These are phyloP conservation scores for Cordyceps fumosorosea DNA, from an alignment of 2,329 filamentous ascomycete genomes.

Conservation along the genomic window DNA sequence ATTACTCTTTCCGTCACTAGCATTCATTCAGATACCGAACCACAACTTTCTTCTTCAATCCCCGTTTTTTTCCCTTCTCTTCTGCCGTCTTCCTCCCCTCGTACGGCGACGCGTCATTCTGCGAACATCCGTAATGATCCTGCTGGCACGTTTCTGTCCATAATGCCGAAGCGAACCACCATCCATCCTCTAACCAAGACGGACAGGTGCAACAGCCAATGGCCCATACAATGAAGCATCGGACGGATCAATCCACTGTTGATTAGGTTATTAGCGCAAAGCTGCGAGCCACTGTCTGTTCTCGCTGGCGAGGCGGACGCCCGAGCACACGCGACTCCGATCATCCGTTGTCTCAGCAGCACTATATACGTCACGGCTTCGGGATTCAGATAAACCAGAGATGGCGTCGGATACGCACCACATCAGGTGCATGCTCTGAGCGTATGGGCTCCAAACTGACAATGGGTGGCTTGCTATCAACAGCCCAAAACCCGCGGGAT, in stretches of 20 bases:
- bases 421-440: neutral
- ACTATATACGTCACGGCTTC: neutral
- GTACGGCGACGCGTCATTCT: neutral
- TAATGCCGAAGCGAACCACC: neutral
- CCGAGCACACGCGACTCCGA: conserved; percentile 6
- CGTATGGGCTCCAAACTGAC: neutral
- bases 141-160: neutral
- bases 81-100: neutral
- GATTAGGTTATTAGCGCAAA: neutral
- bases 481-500: too few relatives aligned
- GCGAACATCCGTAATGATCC: neutral
- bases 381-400: neutral
- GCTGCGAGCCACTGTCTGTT: neutral
- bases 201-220: neutral
- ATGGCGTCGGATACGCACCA: neutral
- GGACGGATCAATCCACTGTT: neutral
- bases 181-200: neutral
- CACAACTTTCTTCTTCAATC: too few relatives aligned
- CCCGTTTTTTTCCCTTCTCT: neutral
- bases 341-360: neutral
- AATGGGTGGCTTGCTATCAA: neutral
- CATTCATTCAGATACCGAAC: conserved; percentile 9
- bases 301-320: neutral
- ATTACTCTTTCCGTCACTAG: neutral
- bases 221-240: neutral